Base-by-base conservation (phyloP, 2,329 filamentous ascomycete genomes). In the Fusarium pseudograminearum region DNA sequence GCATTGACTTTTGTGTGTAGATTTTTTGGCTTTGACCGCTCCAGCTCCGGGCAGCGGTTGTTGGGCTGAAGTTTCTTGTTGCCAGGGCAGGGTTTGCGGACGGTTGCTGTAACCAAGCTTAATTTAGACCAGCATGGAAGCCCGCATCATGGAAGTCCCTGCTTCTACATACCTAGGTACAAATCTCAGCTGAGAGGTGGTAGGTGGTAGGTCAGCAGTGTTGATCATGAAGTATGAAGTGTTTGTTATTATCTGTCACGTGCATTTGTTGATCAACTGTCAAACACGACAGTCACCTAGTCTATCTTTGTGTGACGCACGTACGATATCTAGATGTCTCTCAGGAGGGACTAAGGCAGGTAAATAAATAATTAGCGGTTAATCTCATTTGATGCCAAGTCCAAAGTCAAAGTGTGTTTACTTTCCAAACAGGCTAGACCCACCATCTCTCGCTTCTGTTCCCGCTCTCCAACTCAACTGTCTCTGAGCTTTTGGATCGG, bases 391-490 rank as follows among this genome's bases (percentile, higher is more conserved):
- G 24, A 38, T 51, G 40, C n/a, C 56, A 50, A 31, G 46, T 50
- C 20, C 31, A 28, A 15, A 31, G 61, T 64, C 22, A 26, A 15
- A 31, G 61, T 64, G 51, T 74, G 72, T 74, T 74, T 74, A 74
- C 72, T 73, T 74, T 59, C 58, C 61, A 71, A 62, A 46, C 59
- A 64, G 53, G 45, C 16, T 61, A 56, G 71, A 22, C 57, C 72
- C 70, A 71, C 72, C 56, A 56, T 33, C 48, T 51, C 34, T 51
- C 58, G 60, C 58, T 60, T 65, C 45, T 57, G 70, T 54, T 54
- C 68, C 64, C 60, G 55, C 48, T 65, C 67, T 36, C 57, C 61
- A 47, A 47, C 36, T 40, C 54, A 36, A 36, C 34, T n/a, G 34
- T 36, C 30, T 14, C n/a, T 51, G 44, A 36, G 46, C 46, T 33